Evolutionary conservation across 2,329 filamentous ascomycete genomes (phyloP).

Genomic region (Pseudomassariella vexata): DNA sequence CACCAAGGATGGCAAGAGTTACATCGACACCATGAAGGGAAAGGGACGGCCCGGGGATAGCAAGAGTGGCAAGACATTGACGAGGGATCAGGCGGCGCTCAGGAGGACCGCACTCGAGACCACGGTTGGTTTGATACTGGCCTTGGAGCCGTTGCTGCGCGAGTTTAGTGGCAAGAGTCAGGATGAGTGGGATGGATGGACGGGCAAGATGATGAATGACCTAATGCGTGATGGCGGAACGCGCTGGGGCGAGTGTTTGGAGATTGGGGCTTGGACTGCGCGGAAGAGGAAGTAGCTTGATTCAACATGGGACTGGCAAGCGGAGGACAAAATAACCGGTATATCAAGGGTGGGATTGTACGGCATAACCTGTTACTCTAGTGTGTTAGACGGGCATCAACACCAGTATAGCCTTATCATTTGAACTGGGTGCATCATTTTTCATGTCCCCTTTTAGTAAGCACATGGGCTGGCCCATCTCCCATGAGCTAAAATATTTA

Average conservation of each 20-base stretch:
- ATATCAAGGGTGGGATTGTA: too few relatives aligned
- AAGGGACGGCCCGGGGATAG: conserved; percentile 34
- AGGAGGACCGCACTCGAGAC: conserved; percentile 75
- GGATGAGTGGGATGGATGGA: conserved; percentile 91
- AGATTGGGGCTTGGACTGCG: conserved; percentile 81
- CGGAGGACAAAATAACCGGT: too few relatives aligned
- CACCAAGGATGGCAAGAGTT: conserved; percentile 55
- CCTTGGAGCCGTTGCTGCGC: conserved; percentile 74
- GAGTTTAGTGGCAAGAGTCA: conserved; percentile 80
- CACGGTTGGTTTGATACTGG: conserved; percentile 77
- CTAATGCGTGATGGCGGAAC: conserved; percentile 74
- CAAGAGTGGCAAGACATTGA: conserved; percentile 45
- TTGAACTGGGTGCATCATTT: too few relatives aligned
- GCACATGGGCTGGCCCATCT: too few relatives aligned
- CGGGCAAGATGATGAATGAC: conserved; percentile 79
- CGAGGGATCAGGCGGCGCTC: conserved; percentile 64
- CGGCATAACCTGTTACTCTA: too few relatives aligned
- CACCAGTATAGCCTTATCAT: too few relatives aligned
- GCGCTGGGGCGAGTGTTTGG: conserved; percentile 79
- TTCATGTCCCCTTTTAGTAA: too few relatives aligned
- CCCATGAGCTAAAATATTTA: too few relatives aligned
- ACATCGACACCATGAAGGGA: conserved; percentile 47
- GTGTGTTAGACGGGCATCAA: too few relatives aligned
- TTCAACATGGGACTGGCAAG: too few relatives aligned
- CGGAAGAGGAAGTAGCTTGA: conserved; percentile 57